Base-by-base conservation (phyloP, 768 basidiomycete genomes). In the Hirschioporus abietinus region DNA sequence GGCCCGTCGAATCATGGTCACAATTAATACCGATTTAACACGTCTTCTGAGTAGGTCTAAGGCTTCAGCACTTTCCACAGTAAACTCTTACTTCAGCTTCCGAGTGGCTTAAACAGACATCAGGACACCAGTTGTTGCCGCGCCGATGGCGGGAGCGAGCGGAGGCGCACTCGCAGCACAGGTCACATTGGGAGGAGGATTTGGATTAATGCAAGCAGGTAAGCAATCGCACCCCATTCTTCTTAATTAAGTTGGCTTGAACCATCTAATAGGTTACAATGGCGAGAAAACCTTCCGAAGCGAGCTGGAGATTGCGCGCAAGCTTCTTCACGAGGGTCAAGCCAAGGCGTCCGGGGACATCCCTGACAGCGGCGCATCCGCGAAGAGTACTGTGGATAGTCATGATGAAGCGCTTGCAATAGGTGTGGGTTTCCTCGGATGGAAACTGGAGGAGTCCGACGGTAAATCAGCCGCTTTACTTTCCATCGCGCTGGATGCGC, bases 181-280 rank as follows among this genome's bases (percentile, higher is more conserved):
- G 65, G 88, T 90, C 35, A 81, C 85, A 23, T 80, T 82, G 1
- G 91, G 79, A 8, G 93, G 93, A 24, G 92, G 88, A 18, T 88
- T 93, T 66, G 92, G 90, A 1, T 92, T 93, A 74, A 70, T 92
- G 0, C 80, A 85, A n/a, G 81, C 85, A 75, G 88, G 90, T 87
- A 70, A 10, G 71, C 58, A 23, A 1, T 20, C 30, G 17, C 63
- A 62, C 59, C 26, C 9, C 8, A 52, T 25, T 20, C 23, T 25
- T 65, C 63, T 63, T 35, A 34, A 69, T 66, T 65, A 63, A 66
- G 59, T 65, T 36, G 35, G 30, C 30, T 30, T 8, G 30, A 30
- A 10, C 65, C 63, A 24, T 52, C 42, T 65, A 62, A 65, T 35
- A 88, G 89, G 84, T 17, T 87, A 85, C 72, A 76, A 76, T 62